phyloP scores from a whole-genome alignment of 768 basidiomycete species.

The Termitomyces sp. region DNA sequence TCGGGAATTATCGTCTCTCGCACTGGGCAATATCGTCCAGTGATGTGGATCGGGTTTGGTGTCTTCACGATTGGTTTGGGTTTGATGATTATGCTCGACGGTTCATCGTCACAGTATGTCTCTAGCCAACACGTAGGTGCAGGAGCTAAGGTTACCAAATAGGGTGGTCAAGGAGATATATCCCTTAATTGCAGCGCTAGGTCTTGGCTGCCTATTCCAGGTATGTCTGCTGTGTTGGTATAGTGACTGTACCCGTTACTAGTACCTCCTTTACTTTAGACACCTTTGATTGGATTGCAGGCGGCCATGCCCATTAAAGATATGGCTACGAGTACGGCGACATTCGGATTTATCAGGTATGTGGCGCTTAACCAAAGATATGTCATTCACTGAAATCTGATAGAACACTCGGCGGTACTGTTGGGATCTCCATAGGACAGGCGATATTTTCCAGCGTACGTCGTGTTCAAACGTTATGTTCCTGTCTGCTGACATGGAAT shows the following conservation, averaged over 20 bases:
- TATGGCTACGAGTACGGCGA: slow-evolving; percentile 77
- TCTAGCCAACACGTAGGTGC: not conserved
- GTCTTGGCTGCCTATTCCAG: slow-evolving; percentile 64
- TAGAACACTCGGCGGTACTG: slow-evolving; percentile 70
- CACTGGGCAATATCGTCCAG: slow-evolving; percentile 51
- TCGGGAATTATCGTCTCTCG: slow-evolving; percentile 56
- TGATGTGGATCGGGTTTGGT: slow-evolving; percentile 59
- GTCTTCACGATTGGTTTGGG: slow-evolving; percentile 62
- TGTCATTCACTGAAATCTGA: slow-evolving; percentile 1
- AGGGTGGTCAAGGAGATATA: slow-evolving; percentile 64
- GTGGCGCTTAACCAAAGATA: slow-evolving; percentile 6
- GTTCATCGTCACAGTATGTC: slow-evolving; percentile 46
- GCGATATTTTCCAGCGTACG: slow-evolving; percentile 61
- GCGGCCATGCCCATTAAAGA: slow-evolving; percentile 85
- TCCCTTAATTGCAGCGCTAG: slow-evolving; percentile 62
- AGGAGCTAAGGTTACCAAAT: slow-evolving; percentile 1
- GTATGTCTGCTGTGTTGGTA: slow-evolving; percentile 17
- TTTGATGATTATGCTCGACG: slow-evolving; percentile 65
- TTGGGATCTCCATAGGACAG: slow-evolving; percentile 71
- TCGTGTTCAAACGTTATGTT: slow-evolving; percentile 4
- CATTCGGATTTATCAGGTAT: slow-evolving; percentile 67
- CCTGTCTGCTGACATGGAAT: not conserved
- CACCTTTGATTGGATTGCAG: slow-evolving; percentile 70
- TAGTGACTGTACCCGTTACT: not conserved
- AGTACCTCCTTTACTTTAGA: slow-evolving; percentile 32